Evolutionary conservation across 2,329 filamentous ascomycete species (phyloP).

Genomic region (Calonectria naviculata): DNA sequence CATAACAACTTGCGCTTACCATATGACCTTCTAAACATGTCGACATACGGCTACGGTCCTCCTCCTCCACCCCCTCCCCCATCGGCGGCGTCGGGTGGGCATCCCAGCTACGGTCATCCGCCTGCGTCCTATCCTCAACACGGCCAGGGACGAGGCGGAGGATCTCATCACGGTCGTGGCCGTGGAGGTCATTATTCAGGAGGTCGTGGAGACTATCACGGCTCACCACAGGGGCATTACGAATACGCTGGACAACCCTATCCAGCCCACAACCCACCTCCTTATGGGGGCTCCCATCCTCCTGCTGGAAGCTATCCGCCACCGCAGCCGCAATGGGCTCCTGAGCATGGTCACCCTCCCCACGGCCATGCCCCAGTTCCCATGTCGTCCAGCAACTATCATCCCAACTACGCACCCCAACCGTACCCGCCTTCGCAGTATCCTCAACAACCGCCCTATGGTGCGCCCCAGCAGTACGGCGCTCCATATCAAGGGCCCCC

Average conservation of each 20-base stretch:
- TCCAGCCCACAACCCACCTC: constrained; percentile 42
- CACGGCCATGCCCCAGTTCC: constrained; percentile 59
- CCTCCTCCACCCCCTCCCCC: constrained; percentile 62
- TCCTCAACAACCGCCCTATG: constrained; percentile 58
- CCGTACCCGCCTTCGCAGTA: constrained; percentile 57
- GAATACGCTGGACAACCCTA: constrained; percentile 55
- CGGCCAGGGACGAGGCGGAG: constrained; percentile 50
- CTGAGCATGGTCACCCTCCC: constrained; percentile 53
- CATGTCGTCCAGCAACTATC: constrained; percentile 65
- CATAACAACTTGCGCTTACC: not conserved
- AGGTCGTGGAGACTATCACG: constrained; percentile 55
- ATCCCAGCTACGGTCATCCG: constrained; percentile 53
- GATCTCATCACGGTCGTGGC: constrained; percentile 49
- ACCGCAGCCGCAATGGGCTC: constrained; percentile 54
- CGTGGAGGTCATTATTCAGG: constrained; percentile 53
- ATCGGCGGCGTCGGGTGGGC: constrained; percentile 41
- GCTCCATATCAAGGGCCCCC: constrained; percentile 50
- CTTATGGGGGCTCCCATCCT: constrained; percentile 48
- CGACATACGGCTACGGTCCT: constrained; percentile 65
- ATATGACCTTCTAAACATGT: constrained; percentile 48
- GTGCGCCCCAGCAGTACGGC: constrained; percentile 50
- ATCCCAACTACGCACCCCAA: constrained; percentile 69
- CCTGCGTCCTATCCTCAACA: constrained; percentile 51
- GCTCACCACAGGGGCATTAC: constrained; percentile 52
- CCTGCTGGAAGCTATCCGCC: constrained; percentile 50